Evolutionary conservation across 2,329 filamentous ascomycete species (phyloP).

Genomic region (Cladosporium phlei): DNA sequence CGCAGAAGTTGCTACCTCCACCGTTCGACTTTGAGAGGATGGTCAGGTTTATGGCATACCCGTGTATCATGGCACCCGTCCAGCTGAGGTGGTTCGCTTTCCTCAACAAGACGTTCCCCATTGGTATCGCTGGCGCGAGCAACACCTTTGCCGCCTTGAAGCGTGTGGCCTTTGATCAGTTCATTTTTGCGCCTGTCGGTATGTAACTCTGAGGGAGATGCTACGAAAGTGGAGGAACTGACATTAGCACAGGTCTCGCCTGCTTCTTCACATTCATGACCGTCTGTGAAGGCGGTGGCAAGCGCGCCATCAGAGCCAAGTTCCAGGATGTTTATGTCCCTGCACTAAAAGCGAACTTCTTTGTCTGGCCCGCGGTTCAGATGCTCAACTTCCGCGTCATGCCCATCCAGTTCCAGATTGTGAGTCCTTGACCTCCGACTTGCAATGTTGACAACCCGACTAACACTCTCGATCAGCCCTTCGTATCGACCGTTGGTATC

Average conservation of each 20-base stretch:
- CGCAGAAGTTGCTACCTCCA: constrained; percentile 58
- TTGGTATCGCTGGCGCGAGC: constrained; percentile 50
- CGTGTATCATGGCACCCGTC: constrained; percentile 90
- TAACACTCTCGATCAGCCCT: constrained; percentile 59
- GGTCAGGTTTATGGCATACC: constrained; percentile 94
- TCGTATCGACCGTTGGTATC: constrained; percentile 92
- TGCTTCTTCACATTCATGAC: constrained; percentile 97
- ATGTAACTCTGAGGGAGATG: too few relatives aligned
- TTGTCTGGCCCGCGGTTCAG: constrained; percentile 93
- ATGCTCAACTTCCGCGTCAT: constrained; percentile 94
- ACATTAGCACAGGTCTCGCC: constrained; percentile 56
- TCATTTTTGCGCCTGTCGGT: constrained; percentile 74
- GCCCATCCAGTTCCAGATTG: constrained; percentile 93
- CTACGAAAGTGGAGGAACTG: too few relatives aligned
- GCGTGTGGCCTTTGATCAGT: constrained; percentile 85
- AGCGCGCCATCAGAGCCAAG: constrained; percentile 73
- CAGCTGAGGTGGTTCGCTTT: constrained; percentile 97
- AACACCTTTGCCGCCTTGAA: constrained; percentile 72
- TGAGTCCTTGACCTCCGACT: constrained; percentile 48
- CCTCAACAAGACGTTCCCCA: constrained; percentile 72
- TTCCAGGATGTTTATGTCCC: constrained; percentile 90
- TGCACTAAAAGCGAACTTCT: constrained; percentile 89
- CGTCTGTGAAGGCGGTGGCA: constrained; percentile 83
- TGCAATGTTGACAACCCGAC: constrained; percentile 6
- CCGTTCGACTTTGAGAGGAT: constrained; percentile 94